phyloP scores from a whole-genome alignment of 2,329 filamentous ascomycete species.

The Rasamsonia emersonii region DNA sequence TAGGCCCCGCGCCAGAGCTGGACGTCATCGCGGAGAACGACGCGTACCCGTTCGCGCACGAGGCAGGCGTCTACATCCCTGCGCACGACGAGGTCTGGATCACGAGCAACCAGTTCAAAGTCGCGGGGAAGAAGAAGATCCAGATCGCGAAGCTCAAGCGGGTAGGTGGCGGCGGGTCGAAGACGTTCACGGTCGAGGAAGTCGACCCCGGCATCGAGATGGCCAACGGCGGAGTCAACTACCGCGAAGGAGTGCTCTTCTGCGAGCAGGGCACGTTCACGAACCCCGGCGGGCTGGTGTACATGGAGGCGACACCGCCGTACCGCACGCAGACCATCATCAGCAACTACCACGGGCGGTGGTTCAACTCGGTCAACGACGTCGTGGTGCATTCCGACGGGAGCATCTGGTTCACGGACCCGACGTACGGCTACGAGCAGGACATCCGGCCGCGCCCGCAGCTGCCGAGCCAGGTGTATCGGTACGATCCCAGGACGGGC shows the following conservation, averaged over 20 bases:
- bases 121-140: conserved; percentile 13
- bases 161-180: conserved; percentile 6
- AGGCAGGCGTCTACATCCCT: conserved; percentile 34
- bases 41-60: conserved; percentile 42
- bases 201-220: conserved; percentile 10
- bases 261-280: conserved; percentile 7
- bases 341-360: conserved; percentile 26
- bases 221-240: conserved; percentile 22
- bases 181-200: conserved; percentile 9
- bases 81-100: conserved; percentile 26
- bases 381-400: conserved; percentile 26
- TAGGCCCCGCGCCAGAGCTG: conserved; percentile 28
- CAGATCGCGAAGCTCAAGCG: conserved; percentile 14
- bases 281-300: conserved; percentile 9
- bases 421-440: conserved; percentile 29
- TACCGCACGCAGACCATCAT: conserved; percentile 18
- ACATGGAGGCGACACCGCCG: conserved; percentile 12
- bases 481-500: conserved; percentile 27
- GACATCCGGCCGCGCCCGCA: conserved; percentile 23
- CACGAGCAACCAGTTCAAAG: conserved; percentile 27
- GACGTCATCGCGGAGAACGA: conserved; percentile 31
- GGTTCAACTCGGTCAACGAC: conserved; percentile 33
- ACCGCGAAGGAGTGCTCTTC: conserved; percentile 18
- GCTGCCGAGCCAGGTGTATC: conserved; percentile 31
- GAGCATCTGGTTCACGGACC: conserved; percentile 33